These are phyloP conservation scores for Nicotiana paniculata DNA, from an alignment of 257 asterid genomes.

Conservation along the genomic window DNA sequence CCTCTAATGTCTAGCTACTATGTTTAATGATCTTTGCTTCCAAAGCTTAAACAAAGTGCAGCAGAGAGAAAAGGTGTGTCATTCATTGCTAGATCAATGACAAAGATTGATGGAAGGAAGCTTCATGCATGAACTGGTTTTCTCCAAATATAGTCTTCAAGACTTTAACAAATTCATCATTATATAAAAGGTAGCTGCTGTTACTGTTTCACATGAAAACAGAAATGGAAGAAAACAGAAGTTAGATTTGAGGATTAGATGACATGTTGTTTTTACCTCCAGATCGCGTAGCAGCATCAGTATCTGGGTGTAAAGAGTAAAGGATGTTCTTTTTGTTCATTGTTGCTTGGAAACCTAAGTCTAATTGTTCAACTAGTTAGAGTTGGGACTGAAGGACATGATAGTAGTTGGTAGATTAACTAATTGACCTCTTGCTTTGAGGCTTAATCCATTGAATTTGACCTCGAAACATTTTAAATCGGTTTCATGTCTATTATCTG, in stretches of 20 bases:
- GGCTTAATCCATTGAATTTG: neutral
- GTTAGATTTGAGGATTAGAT: neutral
- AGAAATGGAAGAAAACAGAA: too few species aligned
- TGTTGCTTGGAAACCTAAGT: neutral
- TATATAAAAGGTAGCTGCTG: too few species aligned
- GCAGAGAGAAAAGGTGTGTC: neutral
- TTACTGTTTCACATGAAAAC: too few species aligned
- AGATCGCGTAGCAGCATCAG: neutral
- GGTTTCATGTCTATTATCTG: neutral
- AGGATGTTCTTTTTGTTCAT: neutral
- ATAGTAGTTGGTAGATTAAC: neutral
- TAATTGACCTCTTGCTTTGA: neutral
- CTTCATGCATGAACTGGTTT: too few species aligned
- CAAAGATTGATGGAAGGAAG: too few species aligned
- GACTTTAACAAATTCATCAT: too few species aligned
- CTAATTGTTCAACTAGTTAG: neutral
- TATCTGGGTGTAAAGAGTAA: neutral
- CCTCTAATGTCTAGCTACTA: neutral
- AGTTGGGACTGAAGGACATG: neutral
- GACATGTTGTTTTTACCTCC: neutral
- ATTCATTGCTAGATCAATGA: too few species aligned
- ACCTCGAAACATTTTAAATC: neutral
- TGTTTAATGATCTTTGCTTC: neutral
- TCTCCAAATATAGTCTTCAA: too few species aligned
- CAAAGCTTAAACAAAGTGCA: neutral